Conservation (phyloP, 352 stramenopile species). For the Pythium coloratum region DNA sequence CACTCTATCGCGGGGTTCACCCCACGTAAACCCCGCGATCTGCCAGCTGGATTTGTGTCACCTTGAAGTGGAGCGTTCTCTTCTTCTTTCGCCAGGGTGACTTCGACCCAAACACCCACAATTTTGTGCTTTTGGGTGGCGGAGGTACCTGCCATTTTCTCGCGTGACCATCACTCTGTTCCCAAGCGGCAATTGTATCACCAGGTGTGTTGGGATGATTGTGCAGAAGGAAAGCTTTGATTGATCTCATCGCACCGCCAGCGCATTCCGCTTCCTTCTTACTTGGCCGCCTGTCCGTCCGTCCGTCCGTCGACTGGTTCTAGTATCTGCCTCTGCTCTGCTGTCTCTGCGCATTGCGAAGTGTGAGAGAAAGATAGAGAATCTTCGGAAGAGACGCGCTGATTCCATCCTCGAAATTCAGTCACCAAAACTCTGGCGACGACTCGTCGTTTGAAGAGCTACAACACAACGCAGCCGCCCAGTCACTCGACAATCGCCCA, state of each 20-base stretch:
- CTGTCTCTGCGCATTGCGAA: too few species aligned
- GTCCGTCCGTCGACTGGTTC: not conserved
- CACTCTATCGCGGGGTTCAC: not conserved
- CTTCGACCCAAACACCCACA: not conserved
- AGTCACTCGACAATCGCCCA: not conserved
- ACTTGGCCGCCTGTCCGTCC: not conserved
- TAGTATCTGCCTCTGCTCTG: not conserved
- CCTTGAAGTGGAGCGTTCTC: slow-evolving; percentile 28
- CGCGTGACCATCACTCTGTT: slow-evolving; percentile 27
- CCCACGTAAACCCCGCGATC: not conserved
- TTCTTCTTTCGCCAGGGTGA: not conserved
- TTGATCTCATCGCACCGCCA: slow-evolving; percentile 11
- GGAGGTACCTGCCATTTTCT: slow-evolving; percentile 13
- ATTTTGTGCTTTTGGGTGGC: slow-evolving; percentile 15
- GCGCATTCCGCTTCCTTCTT: slow-evolving; percentile 25
- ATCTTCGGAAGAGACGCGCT: not conserved
- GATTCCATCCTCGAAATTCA: not conserved
- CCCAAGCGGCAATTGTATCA: not conserved
- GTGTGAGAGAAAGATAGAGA: not conserved
- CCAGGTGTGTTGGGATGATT: not conserved
- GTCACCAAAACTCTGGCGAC: not conserved
- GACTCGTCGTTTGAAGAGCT: not conserved
- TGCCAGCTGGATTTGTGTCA: slow-evolving; percentile 1
- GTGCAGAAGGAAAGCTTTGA: slow-evolving; percentile 19
- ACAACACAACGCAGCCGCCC: not conserved